These are phyloP conservation scores for Thyridium curvatum DNA, from an alignment of 2,329 filamentous ascomycete species.

Conservation along the genomic window DNA sequence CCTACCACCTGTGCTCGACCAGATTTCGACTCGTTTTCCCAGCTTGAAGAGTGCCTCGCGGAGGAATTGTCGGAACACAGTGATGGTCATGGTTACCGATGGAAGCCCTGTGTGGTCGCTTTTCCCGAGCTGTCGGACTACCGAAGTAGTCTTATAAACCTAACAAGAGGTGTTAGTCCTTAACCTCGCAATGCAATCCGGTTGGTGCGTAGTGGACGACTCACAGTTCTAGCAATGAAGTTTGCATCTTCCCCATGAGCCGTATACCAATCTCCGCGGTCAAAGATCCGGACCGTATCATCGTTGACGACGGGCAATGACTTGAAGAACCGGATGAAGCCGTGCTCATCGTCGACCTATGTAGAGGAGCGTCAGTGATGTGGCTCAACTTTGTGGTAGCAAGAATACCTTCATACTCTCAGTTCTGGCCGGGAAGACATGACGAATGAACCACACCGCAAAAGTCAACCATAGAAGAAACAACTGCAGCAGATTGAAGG, in stretches of 20 bases:
- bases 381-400: not conserved
- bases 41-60: constrained; percentile 89
- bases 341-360: constrained; percentile 90
- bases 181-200: not conserved
- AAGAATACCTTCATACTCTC: constrained; percentile 42
- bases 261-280: constrained; percentile 92
- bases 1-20: constrained; percentile 66
- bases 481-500: too few species aligned
- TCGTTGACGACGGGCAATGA: constrained; percentile 65
- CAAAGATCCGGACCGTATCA: constrained; percentile 83
- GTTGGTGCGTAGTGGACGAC: constrained; percentile 11
- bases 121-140: constrained; percentile 82
- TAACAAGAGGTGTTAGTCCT: constrained; percentile 20
- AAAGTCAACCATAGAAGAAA: constrained; percentile 8
- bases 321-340: constrained; percentile 96
- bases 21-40: constrained; percentile 88
- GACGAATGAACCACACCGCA: constrained; percentile 13
- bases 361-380: constrained; percentile 7
- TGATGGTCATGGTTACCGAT: constrained; percentile 92
- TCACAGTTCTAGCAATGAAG: constrained; percentile 72
- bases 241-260: constrained; percentile 82
- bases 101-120: constrained; percentile 78
- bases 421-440: constrained; percentile 70
- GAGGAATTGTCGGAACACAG: constrained; percentile 92
- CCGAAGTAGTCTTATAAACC: constrained; percentile 97